A percentile compares a stretch with the other conserved stretches of the same genome.
Evolutionary conservation across 805 yeast species (phyloP).

Genomic region (Wickerhamomyces ciferrii): DNA sequence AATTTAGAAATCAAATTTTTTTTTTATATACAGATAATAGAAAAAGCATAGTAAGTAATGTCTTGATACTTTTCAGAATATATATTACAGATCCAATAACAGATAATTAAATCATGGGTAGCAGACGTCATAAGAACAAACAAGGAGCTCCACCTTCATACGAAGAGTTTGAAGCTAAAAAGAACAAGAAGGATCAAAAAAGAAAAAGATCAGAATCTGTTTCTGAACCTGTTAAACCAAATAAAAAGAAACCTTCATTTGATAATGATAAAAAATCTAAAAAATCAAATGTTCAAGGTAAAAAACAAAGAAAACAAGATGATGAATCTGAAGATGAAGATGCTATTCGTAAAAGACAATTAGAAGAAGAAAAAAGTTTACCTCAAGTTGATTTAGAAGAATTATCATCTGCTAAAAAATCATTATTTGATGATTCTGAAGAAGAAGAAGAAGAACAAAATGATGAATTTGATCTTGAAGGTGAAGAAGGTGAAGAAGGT

Average conservation of each 20-base stretch:
- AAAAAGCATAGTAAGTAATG: no score
- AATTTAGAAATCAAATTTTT: background rate
- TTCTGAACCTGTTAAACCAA: slow-evolving; percentile 20
- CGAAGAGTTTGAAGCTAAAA: slow-evolving; percentile 71
- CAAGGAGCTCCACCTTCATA: slow-evolving; percentile 89
- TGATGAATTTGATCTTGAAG: slow-evolving; percentile 55
- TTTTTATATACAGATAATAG: no score
- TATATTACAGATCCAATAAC: no score
- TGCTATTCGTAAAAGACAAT: slow-evolving; percentile 17
- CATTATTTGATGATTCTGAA: slow-evolving; percentile 62
- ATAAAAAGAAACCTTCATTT: slow-evolving; percentile 21
- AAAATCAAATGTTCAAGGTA: slow-evolving; percentile 10
- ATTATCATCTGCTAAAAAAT: slow-evolving; percentile 61
- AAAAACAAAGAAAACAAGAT: no score
- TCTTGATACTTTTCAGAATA: background rate
- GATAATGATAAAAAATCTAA: slow-evolving; percentile 8
- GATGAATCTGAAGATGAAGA: slow-evolving; percentile 21
- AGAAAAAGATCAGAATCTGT: slow-evolving; percentile 27
- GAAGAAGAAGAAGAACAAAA: slow-evolving; percentile 27
- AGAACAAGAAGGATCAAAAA: slow-evolving; percentile 29
- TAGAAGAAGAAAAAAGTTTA: slow-evolving; percentile 39
- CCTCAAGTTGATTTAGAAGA: slow-evolving; percentile 70
- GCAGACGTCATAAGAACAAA: slow-evolving; percentile 83
- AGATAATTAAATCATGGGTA: slow-evolving; percentile 53
- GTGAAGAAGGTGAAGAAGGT: slow-evolving; percentile 33